Conservation (phyloP, 1,284 basidiomycete genomes). For the Boletus sp. region DNA sequence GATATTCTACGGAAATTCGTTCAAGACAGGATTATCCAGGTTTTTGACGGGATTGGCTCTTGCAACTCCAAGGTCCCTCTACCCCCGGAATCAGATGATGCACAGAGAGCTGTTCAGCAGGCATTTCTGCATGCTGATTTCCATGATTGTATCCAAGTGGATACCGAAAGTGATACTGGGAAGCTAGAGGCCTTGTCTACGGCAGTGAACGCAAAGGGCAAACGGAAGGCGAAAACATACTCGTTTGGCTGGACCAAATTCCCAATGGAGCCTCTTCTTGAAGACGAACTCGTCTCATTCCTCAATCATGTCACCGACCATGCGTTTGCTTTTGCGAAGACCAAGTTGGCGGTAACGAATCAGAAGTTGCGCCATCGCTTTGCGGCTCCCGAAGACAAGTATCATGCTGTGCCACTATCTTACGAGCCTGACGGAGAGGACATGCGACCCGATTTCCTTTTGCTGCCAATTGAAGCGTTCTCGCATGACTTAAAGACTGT, state of each 20-base stretch:
- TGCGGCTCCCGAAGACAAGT: too few species aligned
- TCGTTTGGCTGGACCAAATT: not conserved
- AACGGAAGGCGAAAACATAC: not conserved
- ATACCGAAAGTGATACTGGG: not conserved
- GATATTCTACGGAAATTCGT: slow-evolving; percentile 7
- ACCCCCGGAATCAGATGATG: not conserved
- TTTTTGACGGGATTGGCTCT: not conserved
- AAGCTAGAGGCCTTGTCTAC: not conserved
- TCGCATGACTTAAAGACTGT: too few species aligned
- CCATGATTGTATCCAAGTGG: not conserved
- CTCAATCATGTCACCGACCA: too few species aligned
- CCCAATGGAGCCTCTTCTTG: not conserved
- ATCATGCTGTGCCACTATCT: too few species aligned
- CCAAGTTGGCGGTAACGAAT: too few species aligned
- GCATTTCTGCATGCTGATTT: not conserved
- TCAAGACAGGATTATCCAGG: not conserved
- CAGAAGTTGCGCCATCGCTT: too few species aligned
- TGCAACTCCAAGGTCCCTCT: not conserved
- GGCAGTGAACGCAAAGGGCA: not conserved
- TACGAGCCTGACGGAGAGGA: too few species aligned
- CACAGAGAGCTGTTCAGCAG: not conserved
- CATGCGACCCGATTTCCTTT: too few species aligned
- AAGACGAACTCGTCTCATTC: not conserved
- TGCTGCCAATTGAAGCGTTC: too few species aligned
- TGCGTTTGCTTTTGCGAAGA: too few species aligned